A percentile compares a stretch with the other conserved stretches of the same genome.
Conservation (phyloP, 805 yeast genomes). For the Ogataea polymorpha region DNA sequence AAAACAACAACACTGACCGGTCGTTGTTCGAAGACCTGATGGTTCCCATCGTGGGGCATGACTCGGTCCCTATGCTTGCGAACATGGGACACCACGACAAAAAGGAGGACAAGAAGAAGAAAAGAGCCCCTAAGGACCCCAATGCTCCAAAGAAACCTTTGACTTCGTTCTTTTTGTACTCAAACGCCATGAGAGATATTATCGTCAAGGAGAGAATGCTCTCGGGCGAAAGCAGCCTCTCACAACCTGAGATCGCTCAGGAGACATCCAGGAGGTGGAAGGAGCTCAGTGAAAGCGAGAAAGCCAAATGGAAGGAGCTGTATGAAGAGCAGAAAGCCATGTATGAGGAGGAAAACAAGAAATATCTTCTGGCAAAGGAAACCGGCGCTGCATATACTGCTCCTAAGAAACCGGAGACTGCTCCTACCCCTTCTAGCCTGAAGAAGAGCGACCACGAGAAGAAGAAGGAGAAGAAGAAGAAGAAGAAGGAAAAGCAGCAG, state of each 20-base stretch:
- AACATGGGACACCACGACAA: constrained; percentile 31
- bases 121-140: constrained; percentile 64
- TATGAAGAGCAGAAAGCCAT: constrained; percentile 44
- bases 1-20: constrained; percentile 38
- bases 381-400: constrained; percentile 28
- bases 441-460: constrained; percentile 35
- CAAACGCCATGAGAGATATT: constrained; percentile 67
- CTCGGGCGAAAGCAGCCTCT: constrained; percentile 57
- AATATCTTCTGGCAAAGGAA: constrained; percentile 30
- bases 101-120: constrained; percentile 47
- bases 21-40: constrained; percentile 24
- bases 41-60: constrained; percentile 32
- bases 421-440: constrained; percentile 20
- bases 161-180: constrained; percentile 79
- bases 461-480: constrained; percentile 53
- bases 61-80: constrained; percentile 17
- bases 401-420: constrained; percentile 27
- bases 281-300: constrained; percentile 63
- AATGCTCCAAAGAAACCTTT: constrained; percentile 94
- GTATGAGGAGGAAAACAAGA: constrained; percentile 31
- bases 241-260: constrained; percentile 75
- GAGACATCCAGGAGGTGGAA: constrained; percentile 81
- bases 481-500: constrained; percentile 38
- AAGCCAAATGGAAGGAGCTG: constrained; percentile 65
- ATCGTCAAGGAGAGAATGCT: constrained; percentile 65